Evolutionary conservation across 192 early-diverging fungal species (phyloP), one percentile per base, ranked within the genome.

Genomic region (Lobosporangium transversale): DNA sequence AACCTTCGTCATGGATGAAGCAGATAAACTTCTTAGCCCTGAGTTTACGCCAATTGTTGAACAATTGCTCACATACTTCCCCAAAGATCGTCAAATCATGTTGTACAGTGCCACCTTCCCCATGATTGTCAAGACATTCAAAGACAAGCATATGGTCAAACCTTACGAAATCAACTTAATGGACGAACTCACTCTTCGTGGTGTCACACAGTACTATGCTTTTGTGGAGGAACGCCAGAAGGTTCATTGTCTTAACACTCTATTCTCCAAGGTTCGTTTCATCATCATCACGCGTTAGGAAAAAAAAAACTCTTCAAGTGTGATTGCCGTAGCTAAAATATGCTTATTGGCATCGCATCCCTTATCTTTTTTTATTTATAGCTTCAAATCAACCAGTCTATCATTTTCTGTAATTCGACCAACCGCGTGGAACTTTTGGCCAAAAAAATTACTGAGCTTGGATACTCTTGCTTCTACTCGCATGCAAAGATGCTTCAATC

Each of bases 301-400:
- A n/a, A n/a, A n/a, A n/a, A n/a, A n/a, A 53, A 7, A n/a, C 36
- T 57, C 35, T 57, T 37, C 4, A 45, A 42, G 15, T 42, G 15
- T 7, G 37, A n/a, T n/a, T n/a, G n/a, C n/a, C n/a, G n/a, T n/a
- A n/a, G n/a, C n/a, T n/a, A n/a, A n/a, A n/a, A n/a, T n/a, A n/a
- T n/a, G n/a, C n/a, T n/a, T n/a, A n/a, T n/a, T n/a, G n/a, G n/a
- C n/a, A n/a, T n/a, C n/a, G n/a, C n/a, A n/a, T n/a, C n/a, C n/a
- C n/a, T n/a, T n/a, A n/a, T 53, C 7, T 53, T 4, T 53, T 62
- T 21, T 53, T 27, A 29, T 40, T 29, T 14, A 59, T 49, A 94
- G 92, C 91, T 99, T 26, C 97, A 99, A 92, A 97, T 99, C 86
- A 99, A 99, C 84, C 97, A 99, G 89, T 98, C 96, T 33, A 99